Base-by-base conservation (phyloP, 2,329 filamentous ascomycete genomes). In the Amauroascus verrucosus region DNA sequence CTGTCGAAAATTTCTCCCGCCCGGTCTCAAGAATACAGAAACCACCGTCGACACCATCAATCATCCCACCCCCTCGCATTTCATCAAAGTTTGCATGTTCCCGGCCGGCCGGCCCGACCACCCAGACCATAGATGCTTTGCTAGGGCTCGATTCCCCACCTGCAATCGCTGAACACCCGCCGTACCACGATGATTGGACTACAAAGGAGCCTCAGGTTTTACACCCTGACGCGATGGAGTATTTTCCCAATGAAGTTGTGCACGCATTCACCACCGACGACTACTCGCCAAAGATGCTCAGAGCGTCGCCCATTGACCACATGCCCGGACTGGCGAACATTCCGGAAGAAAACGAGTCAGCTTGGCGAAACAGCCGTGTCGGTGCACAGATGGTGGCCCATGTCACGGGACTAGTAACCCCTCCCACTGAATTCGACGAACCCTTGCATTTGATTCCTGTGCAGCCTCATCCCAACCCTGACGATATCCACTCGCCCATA, bases 1-100 rank as follows among this genome's bases (percentile, higher is more conserved):
- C 64, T 11, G 67, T 75, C 20, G 77, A 80, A 54, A 79, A 77
- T 60, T 80, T 80, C 61, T 79, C 77, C 24, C 73, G 75, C n/a
- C 75, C 76, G 2, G 72, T 71, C 22, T 64, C 74, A 3, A 70
- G 67, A 56, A 62, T 67, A 56, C 67, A 70, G 30, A 66, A 66
- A 26, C 64, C 68, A 30, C 67, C 64, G 33, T 62, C 66, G 40
- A 65, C 68, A 14, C 68, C 70, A 20, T 68, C 68, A 6, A 66
- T 69, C 30, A 64, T 69, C 48, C 66, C 72, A 26, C 69, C 71
- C 16, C 68, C 69, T 44, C 64, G 70, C 40, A 59, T 61, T 3
- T 71, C 67, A n/a, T 73, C 68, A 30, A 65, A 57, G 54, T 56
- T 48, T 26, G 59, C 62, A 20, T 61, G 63, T 7, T 59, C 63